These are phyloP conservation scores for Exobasidium rhododendri DNA, from an alignment of 1,284 basidiomycete species.

Conservation along the genomic window DNA sequence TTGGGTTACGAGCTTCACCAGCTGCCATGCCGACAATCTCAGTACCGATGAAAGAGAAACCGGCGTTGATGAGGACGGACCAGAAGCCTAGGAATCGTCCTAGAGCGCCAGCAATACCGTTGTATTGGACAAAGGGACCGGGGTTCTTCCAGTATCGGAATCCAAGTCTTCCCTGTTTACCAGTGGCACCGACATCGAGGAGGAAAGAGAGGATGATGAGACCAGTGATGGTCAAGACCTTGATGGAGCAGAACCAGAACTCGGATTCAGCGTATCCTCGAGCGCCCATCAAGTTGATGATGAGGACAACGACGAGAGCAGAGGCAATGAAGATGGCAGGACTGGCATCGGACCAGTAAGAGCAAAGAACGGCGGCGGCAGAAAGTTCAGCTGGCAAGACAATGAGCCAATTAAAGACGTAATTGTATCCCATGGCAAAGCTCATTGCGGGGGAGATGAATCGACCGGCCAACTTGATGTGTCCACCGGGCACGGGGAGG, in stretches of 20 bases:
- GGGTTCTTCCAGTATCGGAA: conserved; percentile 51
- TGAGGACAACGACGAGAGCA: conserved; percentile 71
- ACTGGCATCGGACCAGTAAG: conserved; percentile 37
- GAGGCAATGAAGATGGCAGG: conserved; percentile 62
- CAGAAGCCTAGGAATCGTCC: conserved; percentile 60
- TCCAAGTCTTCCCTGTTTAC: conserved; percentile 22
- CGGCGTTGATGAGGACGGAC: conserved; percentile 60
- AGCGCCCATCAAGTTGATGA: conserved; percentile 71
- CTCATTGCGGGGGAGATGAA: conserved; percentile 75
- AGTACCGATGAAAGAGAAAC: conserved; percentile 76
- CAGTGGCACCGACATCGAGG: conserved; percentile 42
- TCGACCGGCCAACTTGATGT: conserved; percentile 73
- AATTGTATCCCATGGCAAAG: conserved; percentile 64
- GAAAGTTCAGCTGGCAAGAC: conserved; percentile 71
- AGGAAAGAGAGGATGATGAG: conserved; percentile 47
- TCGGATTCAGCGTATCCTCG: conserved; percentile 49
- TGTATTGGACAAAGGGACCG: conserved; percentile 53
- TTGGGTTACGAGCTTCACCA: conserved; percentile 61
- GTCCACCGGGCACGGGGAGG: conserved; percentile 65
- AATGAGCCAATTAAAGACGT: conserved; percentile 56
- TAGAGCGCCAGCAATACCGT: conserved; percentile 58
- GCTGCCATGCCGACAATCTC: conserved; percentile 84
- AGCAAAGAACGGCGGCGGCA: conserved; percentile 66
- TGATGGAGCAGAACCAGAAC: conserved; percentile 58
- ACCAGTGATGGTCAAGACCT: conserved; percentile 49